A percentile compares a stretch with the other conserved stretches of the same genome.
Conservation (phyloP, 306 rosid genomes). For the Oxytropis ochrocephala region DNA sequence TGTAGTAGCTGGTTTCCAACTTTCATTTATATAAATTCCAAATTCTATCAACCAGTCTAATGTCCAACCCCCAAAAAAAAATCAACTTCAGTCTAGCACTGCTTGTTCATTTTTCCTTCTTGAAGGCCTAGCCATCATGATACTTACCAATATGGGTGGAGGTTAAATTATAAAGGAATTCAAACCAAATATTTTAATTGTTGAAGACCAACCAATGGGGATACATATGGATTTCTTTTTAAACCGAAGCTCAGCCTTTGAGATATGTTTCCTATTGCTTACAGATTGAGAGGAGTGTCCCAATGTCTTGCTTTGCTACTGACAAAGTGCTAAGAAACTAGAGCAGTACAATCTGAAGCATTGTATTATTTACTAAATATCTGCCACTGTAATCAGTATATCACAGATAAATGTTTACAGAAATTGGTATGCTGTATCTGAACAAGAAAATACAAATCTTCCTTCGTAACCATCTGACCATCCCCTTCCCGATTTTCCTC, state of each 20-base stretch:
- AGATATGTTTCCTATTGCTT: background rate
- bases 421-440: background rate
- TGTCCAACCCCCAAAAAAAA: too few relatives aligned
- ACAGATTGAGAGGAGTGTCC: background rate
- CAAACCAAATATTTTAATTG: background rate
- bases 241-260: background rate
- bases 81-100: background rate
- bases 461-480: background rate
- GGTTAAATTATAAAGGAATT: conserved; percentile 3
- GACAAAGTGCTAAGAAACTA: background rate
- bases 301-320: conserved; percentile 13
- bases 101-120: background rate
- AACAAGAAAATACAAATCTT: background rate
- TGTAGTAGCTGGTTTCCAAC: background rate
- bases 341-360: background rate
- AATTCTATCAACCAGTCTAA: background rate
- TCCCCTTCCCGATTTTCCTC: background rate
- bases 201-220: background rate
- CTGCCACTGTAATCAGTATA: background rate
- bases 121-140: conserved; percentile 5
- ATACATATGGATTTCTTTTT: background rate
- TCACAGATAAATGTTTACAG: background rate
- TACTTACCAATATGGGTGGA: background rate
- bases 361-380: background rate
- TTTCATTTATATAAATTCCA: background rate